Percentiles rank a stretch among this genome's conserved stretches.
Conservation (phyloP, 805 yeast species). For the Ogataea thermomethanolica region DNA sequence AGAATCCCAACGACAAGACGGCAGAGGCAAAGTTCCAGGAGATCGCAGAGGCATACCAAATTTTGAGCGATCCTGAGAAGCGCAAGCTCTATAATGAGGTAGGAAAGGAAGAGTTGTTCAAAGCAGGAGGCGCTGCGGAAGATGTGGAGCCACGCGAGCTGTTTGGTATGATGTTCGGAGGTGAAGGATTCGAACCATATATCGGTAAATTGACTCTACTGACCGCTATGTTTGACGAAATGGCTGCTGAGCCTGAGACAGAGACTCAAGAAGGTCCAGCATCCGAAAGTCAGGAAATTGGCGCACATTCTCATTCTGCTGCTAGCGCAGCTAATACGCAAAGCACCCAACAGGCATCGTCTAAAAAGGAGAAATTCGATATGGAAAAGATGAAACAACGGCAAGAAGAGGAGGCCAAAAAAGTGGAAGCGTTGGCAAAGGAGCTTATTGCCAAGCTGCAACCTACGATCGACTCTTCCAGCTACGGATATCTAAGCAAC, state of each 20-base stretch:
- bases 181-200: conserved; percentile 81
- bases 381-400: conserved; percentile 30
- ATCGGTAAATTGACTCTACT: conserved; percentile 85
- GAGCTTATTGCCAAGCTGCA: conserved; percentile 44
- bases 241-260: conserved; percentile 27
- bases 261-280: conserved; percentile 29
- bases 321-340: too few species aligned
- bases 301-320: conserved; percentile 5
- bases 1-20: conserved; percentile 69
- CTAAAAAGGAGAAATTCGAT: conserved; percentile 20
- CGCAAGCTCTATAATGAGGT: conserved; percentile 68
- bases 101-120: conserved; percentile 58
- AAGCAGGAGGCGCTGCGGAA: conserved; percentile 49
- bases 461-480: conserved; percentile 38
- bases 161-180: conserved; percentile 76
- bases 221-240: conserved; percentile 56
- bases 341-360: background rate
- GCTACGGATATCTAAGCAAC: conserved; percentile 40
- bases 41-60: conserved; percentile 70
- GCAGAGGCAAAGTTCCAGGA: conserved; percentile 73
- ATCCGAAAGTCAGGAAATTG: conserved; percentile 16
- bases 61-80: conserved; percentile 59
- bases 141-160: conserved; percentile 75
- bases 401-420: conserved; percentile 36
- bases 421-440: conserved; percentile 55